Percentiles rank a stretch among this genome's conserved stretches.
These are phyloP conservation scores for Bolboschoenoplectus hybrid DNA, from an alignment of 202 grass and related monocot species.

Conservation along the genomic window DNA sequence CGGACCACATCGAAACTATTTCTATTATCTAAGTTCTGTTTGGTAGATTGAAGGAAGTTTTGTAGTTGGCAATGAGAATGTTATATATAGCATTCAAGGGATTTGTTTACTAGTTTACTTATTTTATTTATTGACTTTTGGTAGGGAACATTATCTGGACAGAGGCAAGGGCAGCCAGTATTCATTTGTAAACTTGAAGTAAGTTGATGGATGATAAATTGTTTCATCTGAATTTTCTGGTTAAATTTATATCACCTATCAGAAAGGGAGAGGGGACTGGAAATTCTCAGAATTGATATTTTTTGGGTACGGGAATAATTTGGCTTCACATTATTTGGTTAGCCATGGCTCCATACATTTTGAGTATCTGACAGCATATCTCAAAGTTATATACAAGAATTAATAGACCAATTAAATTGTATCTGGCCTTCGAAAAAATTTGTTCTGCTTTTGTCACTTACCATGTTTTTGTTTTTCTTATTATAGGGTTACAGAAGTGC, in stretches of 20 bases:
- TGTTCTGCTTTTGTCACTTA: background rate
- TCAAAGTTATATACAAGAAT: conserved; percentile 1
- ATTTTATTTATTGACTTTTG: conserved; percentile 42
- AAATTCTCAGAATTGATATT: background rate
- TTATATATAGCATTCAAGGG: conserved; percentile 26
- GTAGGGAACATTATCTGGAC: conserved; percentile 90
- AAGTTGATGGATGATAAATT: conserved; percentile 50
- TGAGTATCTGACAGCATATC: background rate
- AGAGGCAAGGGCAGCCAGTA: conserved; percentile 91
- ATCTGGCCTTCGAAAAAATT: background rate
- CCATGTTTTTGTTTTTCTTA: background rate
- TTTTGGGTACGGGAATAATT: background rate
- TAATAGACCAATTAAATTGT: background rate
- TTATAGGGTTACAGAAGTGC: conserved; percentile 87
- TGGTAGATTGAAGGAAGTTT: conserved; percentile 14
- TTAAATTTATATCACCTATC: conserved; percentile 36
- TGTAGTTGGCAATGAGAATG: background rate
- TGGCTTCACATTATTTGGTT: background rate
- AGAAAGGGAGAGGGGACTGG: background rate
- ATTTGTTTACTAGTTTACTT: conserved; percentile 35
- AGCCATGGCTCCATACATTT: background rate
- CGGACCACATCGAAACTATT: background rate
- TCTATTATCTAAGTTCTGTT: conserved; percentile 18
- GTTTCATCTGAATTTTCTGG: conserved; percentile 26
- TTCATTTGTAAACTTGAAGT: conserved; percentile 99